Percentiles rank a stretch among this genome's conserved stretches.
phyloP scores from a whole-genome alignment of 768 basidiomycete species.

The Boletus rubroflammeus region DNA sequence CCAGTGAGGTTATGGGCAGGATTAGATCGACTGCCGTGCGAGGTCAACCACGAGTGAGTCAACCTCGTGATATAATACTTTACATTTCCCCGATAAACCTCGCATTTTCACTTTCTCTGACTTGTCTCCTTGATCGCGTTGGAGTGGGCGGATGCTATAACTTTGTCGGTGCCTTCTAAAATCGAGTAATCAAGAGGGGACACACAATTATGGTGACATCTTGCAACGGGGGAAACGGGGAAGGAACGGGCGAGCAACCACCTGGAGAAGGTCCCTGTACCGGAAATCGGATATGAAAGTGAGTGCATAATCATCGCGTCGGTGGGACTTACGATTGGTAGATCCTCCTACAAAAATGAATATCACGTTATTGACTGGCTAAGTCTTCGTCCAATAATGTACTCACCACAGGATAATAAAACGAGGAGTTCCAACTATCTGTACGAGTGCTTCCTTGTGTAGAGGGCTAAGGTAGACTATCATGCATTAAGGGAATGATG shows the following conservation, averaged over 20 bases:
- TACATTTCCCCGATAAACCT: slow-evolving; percentile 12
- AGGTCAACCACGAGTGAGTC: background rate
- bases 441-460: background rate
- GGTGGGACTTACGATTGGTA: background rate
- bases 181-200: background rate
- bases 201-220: background rate
- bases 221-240: too few relatives aligned
- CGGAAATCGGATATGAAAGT: background rate
- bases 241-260: background rate
- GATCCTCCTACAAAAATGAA: background rate
- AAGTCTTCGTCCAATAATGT: background rate
- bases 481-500: background rate
- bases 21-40: slow-evolving; percentile 7
- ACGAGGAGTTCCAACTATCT: background rate
- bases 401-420: background rate
- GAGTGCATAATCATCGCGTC: background rate
- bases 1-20: slow-evolving; percentile 15
- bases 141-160: slow-evolving; percentile 7
- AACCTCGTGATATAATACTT: background rate
- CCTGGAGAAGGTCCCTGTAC: background rate
- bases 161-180: background rate
- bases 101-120: slow-evolving; percentile 1
- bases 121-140: background rate
- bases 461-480: slow-evolving; percentile 4
- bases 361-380: background rate